Percentiles rank a stretch among this genome's conserved stretches.
Evolutionary conservation across 2,329 filamentous ascomycete species (phyloP).

Genomic region (Paecilomyces formosus): DNA sequence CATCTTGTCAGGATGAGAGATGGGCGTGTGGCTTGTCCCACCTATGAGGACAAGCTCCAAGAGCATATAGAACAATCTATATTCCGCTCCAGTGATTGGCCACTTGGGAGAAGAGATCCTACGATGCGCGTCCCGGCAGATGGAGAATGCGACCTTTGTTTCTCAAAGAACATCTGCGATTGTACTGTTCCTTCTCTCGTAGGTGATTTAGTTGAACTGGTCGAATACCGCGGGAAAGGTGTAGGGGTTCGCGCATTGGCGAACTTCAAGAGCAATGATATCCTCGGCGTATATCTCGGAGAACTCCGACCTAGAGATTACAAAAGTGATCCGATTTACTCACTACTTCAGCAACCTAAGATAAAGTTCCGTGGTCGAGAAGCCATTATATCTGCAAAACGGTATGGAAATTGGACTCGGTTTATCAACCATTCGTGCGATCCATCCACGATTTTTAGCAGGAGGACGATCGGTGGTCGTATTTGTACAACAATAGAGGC

Average conservation of each 20-base stretch:
- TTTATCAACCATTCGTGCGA: slow-evolving; percentile 31
- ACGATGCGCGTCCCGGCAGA: slow-evolving; percentile 8
- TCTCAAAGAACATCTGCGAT: slow-evolving; percentile 8
- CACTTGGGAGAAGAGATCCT: slow-evolving; percentile 4
- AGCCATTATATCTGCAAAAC: slow-evolving; percentile 11
- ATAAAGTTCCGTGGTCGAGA: not conserved
- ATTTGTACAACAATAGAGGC: slow-evolving; percentile 13
- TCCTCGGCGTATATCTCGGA: slow-evolving; percentile 20
- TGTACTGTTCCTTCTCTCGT: slow-evolving; percentile 11
- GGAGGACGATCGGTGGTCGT: slow-evolving; percentile 13
- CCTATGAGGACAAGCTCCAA: slow-evolving; percentile 7
- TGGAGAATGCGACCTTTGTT: slow-evolving; percentile 13
- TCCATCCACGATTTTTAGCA: slow-evolving; percentile 12
- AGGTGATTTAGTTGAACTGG: slow-evolving; percentile 21
- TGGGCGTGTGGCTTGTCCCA: not conserved
- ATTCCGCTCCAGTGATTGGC: slow-evolving; percentile 7
- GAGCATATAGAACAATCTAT: slow-evolving; percentile 7
- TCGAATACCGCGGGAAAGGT: slow-evolving; percentile 19
- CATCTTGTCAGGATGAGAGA: slow-evolving; percentile 5
- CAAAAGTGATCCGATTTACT: slow-evolving; percentile 11
- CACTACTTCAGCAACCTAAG: slow-evolving; percentile 6
- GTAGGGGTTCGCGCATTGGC: slow-evolving; percentile 23
- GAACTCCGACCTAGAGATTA: slow-evolving; percentile 8
- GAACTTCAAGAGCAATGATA: slow-evolving; percentile 14
- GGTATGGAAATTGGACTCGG: slow-evolving; percentile 26